A percentile compares a stretch with the other conserved stretches of the same genome.
Evolutionary conservation across 805 yeast genomes (phyloP).

Genomic region (Schwanniomyces polymorphus): DNA sequence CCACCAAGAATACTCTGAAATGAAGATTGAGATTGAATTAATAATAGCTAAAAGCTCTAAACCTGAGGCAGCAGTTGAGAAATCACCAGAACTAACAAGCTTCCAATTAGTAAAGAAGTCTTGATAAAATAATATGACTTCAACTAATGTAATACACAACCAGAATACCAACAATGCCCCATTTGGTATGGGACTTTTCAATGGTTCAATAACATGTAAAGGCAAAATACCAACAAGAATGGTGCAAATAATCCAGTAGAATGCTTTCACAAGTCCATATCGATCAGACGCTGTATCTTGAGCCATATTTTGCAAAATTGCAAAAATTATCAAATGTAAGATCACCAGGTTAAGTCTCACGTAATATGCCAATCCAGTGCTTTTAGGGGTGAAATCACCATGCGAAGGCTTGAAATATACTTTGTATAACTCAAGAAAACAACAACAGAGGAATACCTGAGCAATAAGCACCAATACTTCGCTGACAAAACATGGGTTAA

Average conservation of each 20-base stretch:
- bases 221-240: slow-evolving; percentile 19
- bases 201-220: slow-evolving; percentile 25
- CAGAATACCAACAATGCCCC: slow-evolving; percentile 27
- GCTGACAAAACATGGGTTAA: slow-evolving; percentile 34
- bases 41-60: slow-evolving; percentile 26
- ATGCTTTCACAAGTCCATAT: slow-evolving; percentile 17
- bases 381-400: slow-evolving; percentile 20
- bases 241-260: slow-evolving; percentile 7
- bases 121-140: slow-evolving; percentile 22
- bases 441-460: slow-evolving; percentile 1
- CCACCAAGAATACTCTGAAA: slow-evolving; percentile 38
- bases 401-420: slow-evolving; percentile 2
- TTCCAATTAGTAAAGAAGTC: slow-evolving; percentile 24
- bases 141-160: slow-evolving; percentile 22
- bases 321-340: slow-evolving; percentile 13
- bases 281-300: slow-evolving; percentile 23
- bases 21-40: slow-evolving; percentile 30
- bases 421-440: background rate
- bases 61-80: slow-evolving; percentile 8
- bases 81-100: slow-evolving; percentile 10
- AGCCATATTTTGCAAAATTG: slow-evolving; percentile 11
- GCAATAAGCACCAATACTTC: slow-evolving; percentile 10
- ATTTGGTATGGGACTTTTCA: slow-evolving; percentile 17
- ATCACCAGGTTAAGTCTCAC: slow-evolving; percentile 18
- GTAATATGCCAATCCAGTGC: slow-evolving; percentile 24